Base-by-base conservation (phyloP, 768 basidiomycete genomes). In the Termitomyces sp. region DNA sequence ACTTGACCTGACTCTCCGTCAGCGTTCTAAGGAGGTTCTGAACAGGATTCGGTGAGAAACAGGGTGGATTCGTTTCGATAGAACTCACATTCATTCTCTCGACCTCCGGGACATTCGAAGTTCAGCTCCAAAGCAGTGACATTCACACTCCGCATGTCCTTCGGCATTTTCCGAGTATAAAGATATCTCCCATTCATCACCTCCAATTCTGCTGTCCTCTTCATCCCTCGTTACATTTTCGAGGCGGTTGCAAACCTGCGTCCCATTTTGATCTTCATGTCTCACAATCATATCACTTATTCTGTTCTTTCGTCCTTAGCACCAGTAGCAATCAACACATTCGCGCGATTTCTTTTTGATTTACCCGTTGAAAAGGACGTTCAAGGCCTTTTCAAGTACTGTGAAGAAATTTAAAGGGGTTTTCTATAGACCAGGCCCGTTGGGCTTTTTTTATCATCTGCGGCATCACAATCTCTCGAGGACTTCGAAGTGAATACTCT, bases 11-110 rank as follows among this genome's bases (percentile, higher is more conserved):
- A 71, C 87, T 87, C 71, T 86, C 85, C 44, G 92, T 89, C 69
- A 97, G 83, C 55, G 91, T 91, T 77, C 89, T 83, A 50, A 96
- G 82, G 71, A 97, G 88, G 76, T 96, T 93, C 95, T 96, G 60
- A 10, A 35, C 46, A 23, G 23, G 20, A 50, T 23, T 66, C 32
- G 67, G 64, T 40, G 3, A 47, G 32, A 55, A 50, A 54, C 56
- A 59, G 44, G 68, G 44, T 71, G 72, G 69, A 69, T 72, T 67
- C 63, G 66, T 54, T 41, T 35, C 36, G 20, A 43, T 56, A 38
- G 30, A 36, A 70, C 75, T 71, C 67, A 78, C 78, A 71, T 80
- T 80, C 79, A 80, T 80, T 67, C 73, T 77, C 71, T 66, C 50
- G 58, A 62, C 65, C 69, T 64, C 62, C 56, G 61, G 54, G 55